Base-by-base conservation (phyloP, 1,139 yeast species). In the Saccharomyces uvarum region DNA sequence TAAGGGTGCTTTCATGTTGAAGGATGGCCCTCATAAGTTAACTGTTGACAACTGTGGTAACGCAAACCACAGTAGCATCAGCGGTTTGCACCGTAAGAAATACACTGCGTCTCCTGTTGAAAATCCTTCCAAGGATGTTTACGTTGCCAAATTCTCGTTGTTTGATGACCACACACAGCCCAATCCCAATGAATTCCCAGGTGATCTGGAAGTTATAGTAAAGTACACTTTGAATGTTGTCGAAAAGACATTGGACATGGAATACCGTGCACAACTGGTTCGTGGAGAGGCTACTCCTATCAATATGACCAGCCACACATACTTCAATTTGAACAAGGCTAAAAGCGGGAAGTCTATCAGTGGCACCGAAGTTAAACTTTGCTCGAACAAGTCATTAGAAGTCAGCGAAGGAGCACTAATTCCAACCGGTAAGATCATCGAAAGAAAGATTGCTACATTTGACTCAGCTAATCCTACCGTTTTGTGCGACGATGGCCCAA, bases 261-360 rank as follows among this genome's bases (percentile, higher is more conserved):
- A 81, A 60, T 81, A 73, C 62, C 75, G 74, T 59, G 78, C 82
- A 14, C 62, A 63, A 13, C 66, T 80, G 51, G 66, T 75, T 28
- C 71, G 71, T 2, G 65, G 69, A 6, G 60, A 71, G 41, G 71
- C 76, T 50, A 81, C 88, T 2, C 70, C 77, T 14, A 73, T 83
- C 52, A 78, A 79, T 61, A 70, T 83, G 64, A 81, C 87, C 53
- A 83, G 83, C 68, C 88, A 83, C 65, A 69, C 82, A 11, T 83
- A 81, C 68, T 81, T 81, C 74, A 80, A 77, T 61, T 56, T 69
- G 47, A 61, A 70, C 52, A 65, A 65, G 49, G 57, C 56, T 52
- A 62, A 65, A 19, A 61, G 61, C 14, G 51, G 48, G n/a, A 61
- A 57, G 9, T 55, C 70, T 11, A 63, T 57, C 49, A 55, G 56